Evolutionary conservation across 2,329 filamentous ascomycete species (phyloP), one percentile per base, ranked within the genome.

Genomic region (Pseudogymnoascus sp.): DNA sequence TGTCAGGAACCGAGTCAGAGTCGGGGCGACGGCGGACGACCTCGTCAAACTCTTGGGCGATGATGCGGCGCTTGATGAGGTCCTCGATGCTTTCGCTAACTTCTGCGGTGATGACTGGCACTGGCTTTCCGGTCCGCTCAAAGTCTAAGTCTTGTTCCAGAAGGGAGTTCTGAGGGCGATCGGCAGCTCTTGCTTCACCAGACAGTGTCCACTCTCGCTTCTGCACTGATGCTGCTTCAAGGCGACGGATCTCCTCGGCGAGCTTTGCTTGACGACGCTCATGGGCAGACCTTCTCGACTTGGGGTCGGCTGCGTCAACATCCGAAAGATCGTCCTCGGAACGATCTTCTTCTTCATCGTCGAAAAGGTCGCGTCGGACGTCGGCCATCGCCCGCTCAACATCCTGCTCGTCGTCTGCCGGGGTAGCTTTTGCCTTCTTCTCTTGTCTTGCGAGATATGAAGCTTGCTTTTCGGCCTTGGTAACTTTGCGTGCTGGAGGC

Each of bases 81-180:
- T 90, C 88, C 75, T 99, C 94, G 63, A 99, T 95, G 69, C 87
- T 87, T 74, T 97, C 92, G 61, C 87, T 95, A 41, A 95, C 82
- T 74, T 97, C 92, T 43, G 90, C 88, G 0, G 94, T 97, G 73
- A 97, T 92, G 65, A 97, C 90, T 1, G 93, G 91, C 0, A 97
- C 89, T 0, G 94, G 93, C 74, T 97, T 99, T 71, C 94, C 94
- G 21, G 91, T 86, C 69, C 95, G 87, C 76, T 99, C 94, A 72
- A 97, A 99, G 67, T 97, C 93, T 26, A 99, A 83, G 70, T 97
- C 92, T 76, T 97, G 86, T 72, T 97, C 92, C 1, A 99, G 84
- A 2, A 99, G 82, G 0, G 93, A 97, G 78, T 99, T 97, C 61
- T 91, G 73, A 0, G 94, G 94, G 37, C 94, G 84, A 68, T 94